Percentiles rank a stretch among this genome's conserved stretches.
Evolutionary conservation across 495 filamentous ascomycete species (phyloP).

Genomic region (Penicillium goetzii): DNA sequence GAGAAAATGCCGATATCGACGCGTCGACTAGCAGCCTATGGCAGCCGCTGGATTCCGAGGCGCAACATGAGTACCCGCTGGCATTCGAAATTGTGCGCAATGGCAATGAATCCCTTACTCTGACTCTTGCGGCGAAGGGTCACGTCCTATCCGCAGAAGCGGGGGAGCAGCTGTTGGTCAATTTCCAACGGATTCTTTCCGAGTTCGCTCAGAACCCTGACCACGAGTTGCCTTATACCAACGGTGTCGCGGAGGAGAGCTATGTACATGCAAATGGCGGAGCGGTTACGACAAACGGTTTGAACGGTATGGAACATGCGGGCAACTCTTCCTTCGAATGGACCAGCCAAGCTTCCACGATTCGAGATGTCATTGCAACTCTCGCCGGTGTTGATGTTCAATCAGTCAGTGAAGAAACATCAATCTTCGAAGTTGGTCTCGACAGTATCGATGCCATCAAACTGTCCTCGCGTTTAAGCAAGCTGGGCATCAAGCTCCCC

Average conservation of each 20-base stretch:
- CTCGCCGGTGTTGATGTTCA: constrained; percentile 57
- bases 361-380: constrained; percentile 62
- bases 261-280: constrained; percentile 10
- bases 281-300: neutral
- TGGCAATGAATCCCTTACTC: constrained; percentile 44
- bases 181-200: constrained; percentile 31
- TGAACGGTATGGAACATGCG: neutral
- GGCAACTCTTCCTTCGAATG: constrained; percentile 50
- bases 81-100: constrained; percentile 70
- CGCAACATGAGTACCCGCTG: constrained; percentile 70
- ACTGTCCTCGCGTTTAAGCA: constrained; percentile 66
- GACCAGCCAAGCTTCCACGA: constrained; percentile 48
- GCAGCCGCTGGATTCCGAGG: constrained; percentile 52
- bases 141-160: constrained; percentile 24
- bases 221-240: constrained; percentile 21
- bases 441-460: constrained; percentile 91
- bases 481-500: constrained; percentile 57
- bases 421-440: constrained; percentile 81
- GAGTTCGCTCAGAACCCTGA: constrained; percentile 30
- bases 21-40: constrained; percentile 51
- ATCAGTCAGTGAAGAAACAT: constrained; percentile 57
- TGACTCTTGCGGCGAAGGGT: constrained; percentile 57
- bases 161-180: constrained; percentile 28
- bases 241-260: constrained; percentile 11
- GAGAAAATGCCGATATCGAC: constrained; percentile 28